Evolutionary conservation across 2,329 filamentous ascomycete species (phyloP).

Genomic region (Akanthomyces lecanii): DNA sequence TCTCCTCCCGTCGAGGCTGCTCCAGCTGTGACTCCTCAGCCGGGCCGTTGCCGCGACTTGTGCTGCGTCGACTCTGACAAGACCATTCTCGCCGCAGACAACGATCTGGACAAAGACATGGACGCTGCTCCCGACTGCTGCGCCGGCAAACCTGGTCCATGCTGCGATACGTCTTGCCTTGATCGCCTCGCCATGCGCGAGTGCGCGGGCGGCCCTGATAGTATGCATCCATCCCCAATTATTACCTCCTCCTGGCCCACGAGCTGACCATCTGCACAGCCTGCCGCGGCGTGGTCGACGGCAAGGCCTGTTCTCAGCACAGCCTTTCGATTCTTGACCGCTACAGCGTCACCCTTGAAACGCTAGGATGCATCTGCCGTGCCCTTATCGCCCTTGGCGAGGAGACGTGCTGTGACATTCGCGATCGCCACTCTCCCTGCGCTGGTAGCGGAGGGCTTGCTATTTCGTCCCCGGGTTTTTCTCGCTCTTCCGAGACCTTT

Average conservation of each 20-base stretch:
- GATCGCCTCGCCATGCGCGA: conserved; percentile 41
- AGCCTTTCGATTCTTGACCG: conserved; percentile 30
- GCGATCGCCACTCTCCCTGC: conserved; percentile 22
- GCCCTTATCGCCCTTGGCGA: conserved; percentile 47
- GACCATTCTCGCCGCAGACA: background rate
- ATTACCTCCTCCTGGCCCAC: background rate
- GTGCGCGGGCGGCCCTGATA: conserved; percentile 24
- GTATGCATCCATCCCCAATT: background rate
- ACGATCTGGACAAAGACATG: background rate
- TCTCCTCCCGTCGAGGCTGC: background rate
- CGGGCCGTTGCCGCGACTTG: background rate
- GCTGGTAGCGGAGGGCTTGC: conserved; percentile 20
- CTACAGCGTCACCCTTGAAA: conserved; percentile 41
- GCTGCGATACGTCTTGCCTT: conserved; percentile 41
- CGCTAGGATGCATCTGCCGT: conserved; percentile 52
- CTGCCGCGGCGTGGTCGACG: conserved; percentile 21
- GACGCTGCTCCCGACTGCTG: conserved; percentile 34
- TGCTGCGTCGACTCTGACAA: background rate
- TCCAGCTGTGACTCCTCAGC: background rate
- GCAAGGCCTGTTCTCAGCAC: conserved; percentile 37
- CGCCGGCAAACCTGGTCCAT: conserved; percentile 35
- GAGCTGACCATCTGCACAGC: background rate
- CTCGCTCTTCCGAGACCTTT: background rate
- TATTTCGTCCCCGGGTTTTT: background rate
- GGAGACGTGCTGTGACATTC: conserved; percentile 44